Percentiles rank a stretch among this genome's conserved stretches.
phyloP scores from a whole-genome alignment of 305 asterid species.

The Fraxinus sp. region DNA sequence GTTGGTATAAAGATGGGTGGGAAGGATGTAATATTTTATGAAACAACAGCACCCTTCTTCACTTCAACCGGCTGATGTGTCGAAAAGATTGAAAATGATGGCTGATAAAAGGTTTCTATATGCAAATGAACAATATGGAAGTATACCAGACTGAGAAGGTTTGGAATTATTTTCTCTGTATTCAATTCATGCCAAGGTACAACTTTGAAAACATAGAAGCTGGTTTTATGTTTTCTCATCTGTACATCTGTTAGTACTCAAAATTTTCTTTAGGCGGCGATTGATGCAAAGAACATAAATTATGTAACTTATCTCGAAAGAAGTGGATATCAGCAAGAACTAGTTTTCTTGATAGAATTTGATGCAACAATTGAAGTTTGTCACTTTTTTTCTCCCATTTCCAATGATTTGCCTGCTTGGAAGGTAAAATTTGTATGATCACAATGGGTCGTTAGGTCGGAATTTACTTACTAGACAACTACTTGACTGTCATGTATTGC shows the following conservation, averaged over 20 bases:
- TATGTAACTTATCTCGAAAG: neutral
- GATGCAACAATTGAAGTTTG: neutral
- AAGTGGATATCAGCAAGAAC: neutral
- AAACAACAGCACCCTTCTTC: conserved; percentile 88
- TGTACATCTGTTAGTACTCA: neutral
- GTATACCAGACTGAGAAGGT: conserved; percentile 55
- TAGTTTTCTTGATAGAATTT: neutral
- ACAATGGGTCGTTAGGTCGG: neutral
- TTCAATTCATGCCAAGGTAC: conserved; percentile 12
- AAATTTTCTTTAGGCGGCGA: neutral
- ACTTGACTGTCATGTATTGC: neutral
- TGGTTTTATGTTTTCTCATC: neutral
- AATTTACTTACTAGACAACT: neutral
- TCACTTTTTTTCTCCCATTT: neutral
- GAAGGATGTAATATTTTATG: conserved; percentile 76
- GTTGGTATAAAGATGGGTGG: conserved; percentile 97
- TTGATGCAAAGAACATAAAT: too few relatives aligned
- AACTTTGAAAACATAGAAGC: neutral
- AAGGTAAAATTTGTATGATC: neutral
- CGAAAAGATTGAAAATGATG: conserved; percentile 61
- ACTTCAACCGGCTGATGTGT: conserved; percentile 76
- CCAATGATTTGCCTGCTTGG: neutral
- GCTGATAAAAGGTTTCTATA: conserved; percentile 79
- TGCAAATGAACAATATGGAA: conserved; percentile 46
- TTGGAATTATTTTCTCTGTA: conserved; percentile 16